Evolutionary conservation across 2,329 filamentous ascomycete species (phyloP), one percentile per base, ranked within the genome.

Genomic region (Aspergillus spinulosporus): DNA sequence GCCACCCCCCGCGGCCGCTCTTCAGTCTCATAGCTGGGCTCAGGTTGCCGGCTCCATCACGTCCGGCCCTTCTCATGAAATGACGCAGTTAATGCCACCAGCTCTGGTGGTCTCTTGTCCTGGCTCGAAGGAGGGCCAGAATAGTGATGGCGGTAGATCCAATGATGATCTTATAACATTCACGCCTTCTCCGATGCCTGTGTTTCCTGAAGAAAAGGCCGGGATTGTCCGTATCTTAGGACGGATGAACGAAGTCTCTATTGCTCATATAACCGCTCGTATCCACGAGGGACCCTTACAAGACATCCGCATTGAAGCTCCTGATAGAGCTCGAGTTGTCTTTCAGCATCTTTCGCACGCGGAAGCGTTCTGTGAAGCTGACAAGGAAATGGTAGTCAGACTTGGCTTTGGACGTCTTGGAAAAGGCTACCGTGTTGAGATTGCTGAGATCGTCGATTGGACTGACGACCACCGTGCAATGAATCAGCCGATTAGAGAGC

Each of bases 241-340:
- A 36, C 62, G 52, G 7, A 57, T 69, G 9, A 49, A 52, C 52
- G 67, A 62, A 31, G 63, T 63, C 8, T 61, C 68, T 15, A 59
- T 72, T 39, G 64, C 64, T 28, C 67, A 61, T 49, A 61, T 74
- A 39, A 73, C 74, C 9, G 64, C 67, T 26, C 66, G 68, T 36
- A 74, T 77, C 56, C 67, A 66, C 52, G 70, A 74, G 54, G 75
- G 75, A 11, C 68, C 75, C 2, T 61, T 77, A 42, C 71, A 70
- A 50, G 72, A 73, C n/a, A 68, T 77, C 46, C 66, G 66, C 8
- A 66, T 72, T 32, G 66, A 71, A 29, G 63, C 63, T 34, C 64
- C 68, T 45, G 62, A 59, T 46, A 69, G 66, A 40, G 68, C 70
- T 5, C 68, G 69, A 15, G 67, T 76, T 52, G 68, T 71, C 45